A percentile compares a stretch with the other conserved stretches of the same genome.
Conservation (phyloP, 768 basidiomycete genomes). For the Leccinellum rugosiceps region DNA sequence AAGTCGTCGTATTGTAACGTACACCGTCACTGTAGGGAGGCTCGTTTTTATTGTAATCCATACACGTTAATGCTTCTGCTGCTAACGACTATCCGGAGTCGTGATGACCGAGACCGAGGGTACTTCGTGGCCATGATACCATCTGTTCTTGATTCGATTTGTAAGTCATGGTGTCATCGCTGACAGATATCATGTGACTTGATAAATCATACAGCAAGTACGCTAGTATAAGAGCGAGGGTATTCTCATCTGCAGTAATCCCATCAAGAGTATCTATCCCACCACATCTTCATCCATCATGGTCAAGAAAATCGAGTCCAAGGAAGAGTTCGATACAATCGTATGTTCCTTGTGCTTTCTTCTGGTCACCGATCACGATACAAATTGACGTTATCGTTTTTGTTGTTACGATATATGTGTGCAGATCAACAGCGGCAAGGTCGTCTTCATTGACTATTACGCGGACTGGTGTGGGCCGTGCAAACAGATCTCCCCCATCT, state of each 20-base stretch:
- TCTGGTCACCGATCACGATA: neutral
- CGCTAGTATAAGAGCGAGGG: neutral
- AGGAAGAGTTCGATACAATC: neutral
- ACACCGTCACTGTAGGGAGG: neutral
- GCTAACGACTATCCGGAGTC: neutral
- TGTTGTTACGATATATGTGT: neutral
- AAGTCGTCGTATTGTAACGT: neutral
- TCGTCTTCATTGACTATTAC: constrained; percentile 20
- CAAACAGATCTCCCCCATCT: constrained; percentile 12
- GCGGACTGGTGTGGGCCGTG: constrained; percentile 22
- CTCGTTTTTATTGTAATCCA: neutral
- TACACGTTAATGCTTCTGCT: neutral
- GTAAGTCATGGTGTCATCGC: neutral
- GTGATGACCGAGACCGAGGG: neutral
- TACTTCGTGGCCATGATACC: no score
- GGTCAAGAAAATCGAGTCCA: neutral
- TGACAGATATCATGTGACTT: constrained; percentile 5
- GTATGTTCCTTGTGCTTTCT: constrained; percentile 1
- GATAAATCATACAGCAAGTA: neutral
- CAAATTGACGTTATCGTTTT: neutral
- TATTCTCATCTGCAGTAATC: neutral
- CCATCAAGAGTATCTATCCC: neutral
- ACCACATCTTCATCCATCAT: neutral
- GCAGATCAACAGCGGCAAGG: constrained; percentile 2
- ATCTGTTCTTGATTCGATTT: neutral